A percentile compares a stretch with the other conserved stretches of the same genome.
Conservation (phyloP, 2,329 filamentous ascomycete species). For the Alternaria rosae region DNA sequence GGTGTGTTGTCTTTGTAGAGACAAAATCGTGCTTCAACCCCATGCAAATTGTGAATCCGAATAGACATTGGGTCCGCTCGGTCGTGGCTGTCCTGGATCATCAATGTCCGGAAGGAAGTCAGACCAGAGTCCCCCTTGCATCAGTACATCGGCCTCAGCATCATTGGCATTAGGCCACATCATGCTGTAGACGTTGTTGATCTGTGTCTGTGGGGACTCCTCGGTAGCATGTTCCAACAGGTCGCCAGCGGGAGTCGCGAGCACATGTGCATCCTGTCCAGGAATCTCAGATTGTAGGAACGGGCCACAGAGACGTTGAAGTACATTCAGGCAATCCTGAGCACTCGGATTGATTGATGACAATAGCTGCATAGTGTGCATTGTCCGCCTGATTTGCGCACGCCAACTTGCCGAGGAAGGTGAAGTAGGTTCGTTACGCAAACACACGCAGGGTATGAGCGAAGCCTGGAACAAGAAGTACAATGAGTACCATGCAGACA, state of each 20-base stretch:
- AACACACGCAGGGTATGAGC: slow-evolving; percentile 58
- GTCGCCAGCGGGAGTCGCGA: slow-evolving; percentile 7
- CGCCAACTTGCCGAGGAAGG: slow-evolving; percentile 52
- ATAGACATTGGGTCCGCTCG: not conserved
- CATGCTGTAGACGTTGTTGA: slow-evolving; percentile 25
- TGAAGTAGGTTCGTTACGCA: slow-evolving; percentile 54
- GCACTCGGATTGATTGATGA: slow-evolving; percentile 52
- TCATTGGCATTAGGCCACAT: slow-evolving; percentile 27
- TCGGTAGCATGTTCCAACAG: slow-evolving; percentile 15
- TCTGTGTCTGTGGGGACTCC: slow-evolving; percentile 25
- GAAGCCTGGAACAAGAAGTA: slow-evolving; percentile 59
- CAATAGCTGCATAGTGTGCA: slow-evolving; percentile 51
- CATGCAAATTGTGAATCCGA: not conserved
- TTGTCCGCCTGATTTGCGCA: slow-evolving; percentile 50
- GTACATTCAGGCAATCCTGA: slow-evolving; percentile 53
- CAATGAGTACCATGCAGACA: slow-evolving; percentile 57
- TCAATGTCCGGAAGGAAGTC: slow-evolving; percentile 12
- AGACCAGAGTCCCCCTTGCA: slow-evolving; percentile 26
- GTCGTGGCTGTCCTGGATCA: not conserved
- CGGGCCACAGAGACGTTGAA: slow-evolving; percentile 52
- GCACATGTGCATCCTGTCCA: slow-evolving; percentile 3
- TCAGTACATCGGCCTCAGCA: slow-evolving; percentile 23
- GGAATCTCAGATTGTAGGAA: slow-evolving; percentile 9
- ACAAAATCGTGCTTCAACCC: not conserved
- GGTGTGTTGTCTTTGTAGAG: no score